Base-by-base conservation (phyloP, 176 grass and related monocot species). In the Oryza glumipatula region DNA sequence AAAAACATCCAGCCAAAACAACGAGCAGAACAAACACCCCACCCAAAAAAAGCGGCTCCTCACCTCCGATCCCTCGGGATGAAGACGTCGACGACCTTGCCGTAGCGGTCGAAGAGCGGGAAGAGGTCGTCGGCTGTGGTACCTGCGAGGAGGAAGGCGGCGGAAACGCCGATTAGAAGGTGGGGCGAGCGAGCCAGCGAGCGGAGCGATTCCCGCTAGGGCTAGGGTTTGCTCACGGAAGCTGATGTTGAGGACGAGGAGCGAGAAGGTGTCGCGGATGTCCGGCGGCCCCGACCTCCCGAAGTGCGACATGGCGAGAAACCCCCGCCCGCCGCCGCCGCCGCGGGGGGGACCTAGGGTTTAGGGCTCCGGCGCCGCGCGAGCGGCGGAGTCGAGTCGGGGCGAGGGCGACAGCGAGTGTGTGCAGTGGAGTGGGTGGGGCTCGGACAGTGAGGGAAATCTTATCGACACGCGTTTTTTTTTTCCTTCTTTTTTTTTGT, bases 181-280 rank as follows among this genome's bases (percentile, higher is more conserved):
- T 79, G 23, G 23, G 17, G 11, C 1, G 17, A 11, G 54, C 67
- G 30, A 26, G 26, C 26, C 1, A 60, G 64, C 30, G 6, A 33
- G 43, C 30, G 30, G 73, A 9, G 65, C 12, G 54, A 58, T 76
- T 46, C 21, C 21, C 21, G 38, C 22, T 81, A 80, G 63, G 85
- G 81, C 65, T 86, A 81, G 73, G 26, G 68, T 85, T 90, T 47
- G n/a, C 74, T 52, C 76, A 98, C 95, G 95, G 84, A 98, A 98
- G 89, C 91, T 93, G 76, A 98, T 92, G 89, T 98, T 95, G 72
- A 98, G 95, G 65, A 98, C 95, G 80, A 98, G 95, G 14, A 98
- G 95, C 38, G 95, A 98, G 83, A 86, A 98, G 82, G 89, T 93
- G 65, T 95, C 96, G 72, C 49, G 90, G 76, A 98, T 95, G 58